Percentiles rank a stretch among this genome's conserved stretches.
Evolutionary conservation across 2,329 filamentous ascomycete genomes (phyloP).

Genomic region (Metarhizium humberi): DNA sequence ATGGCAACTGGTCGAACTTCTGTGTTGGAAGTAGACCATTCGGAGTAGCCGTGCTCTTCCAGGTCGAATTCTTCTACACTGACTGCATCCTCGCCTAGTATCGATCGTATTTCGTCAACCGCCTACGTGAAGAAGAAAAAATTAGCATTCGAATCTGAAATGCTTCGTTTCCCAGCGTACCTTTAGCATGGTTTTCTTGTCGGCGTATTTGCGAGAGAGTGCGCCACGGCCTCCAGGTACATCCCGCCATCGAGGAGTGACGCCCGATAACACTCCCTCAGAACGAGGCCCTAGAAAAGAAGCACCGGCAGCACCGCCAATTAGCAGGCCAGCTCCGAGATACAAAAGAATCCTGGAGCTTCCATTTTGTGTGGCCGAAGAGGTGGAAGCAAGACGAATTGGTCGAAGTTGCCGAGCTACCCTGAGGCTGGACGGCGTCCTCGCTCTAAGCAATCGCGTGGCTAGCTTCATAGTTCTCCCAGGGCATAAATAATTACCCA

Average conservation of each 20-base stretch:
- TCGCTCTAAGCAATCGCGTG: background rate
- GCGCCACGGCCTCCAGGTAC: background rate
- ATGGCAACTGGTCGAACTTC: conserved; percentile 54
- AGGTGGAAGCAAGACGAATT: background rate
- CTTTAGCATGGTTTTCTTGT: conserved; percentile 13
- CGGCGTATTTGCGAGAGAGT: conserved; percentile 11
- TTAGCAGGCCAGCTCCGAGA: background rate
- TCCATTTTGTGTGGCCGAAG: background rate
- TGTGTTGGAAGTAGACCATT: conserved; percentile 62
- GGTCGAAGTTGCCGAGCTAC: background rate
- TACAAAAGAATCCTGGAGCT: background rate
- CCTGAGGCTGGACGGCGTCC: background rate
- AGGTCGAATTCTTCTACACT: conserved; percentile 56
- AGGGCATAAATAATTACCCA: too few relatives aligned
- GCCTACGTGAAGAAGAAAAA: conserved; percentile 4
- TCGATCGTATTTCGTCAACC: conserved; percentile 10
- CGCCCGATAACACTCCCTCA: background rate
- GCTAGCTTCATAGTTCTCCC: background rate
- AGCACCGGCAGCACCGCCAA: background rate
- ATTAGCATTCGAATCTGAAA: background rate
- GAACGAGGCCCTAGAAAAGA: background rate
- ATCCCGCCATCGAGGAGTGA: conserved; percentile 9
- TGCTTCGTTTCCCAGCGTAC: conserved; percentile 2
- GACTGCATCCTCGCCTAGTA: conserved; percentile 46
- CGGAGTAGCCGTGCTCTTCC: conserved; percentile 56